Evolutionary conservation across 2,329 filamentous ascomycete genomes (phyloP).

Genomic region (Cladosporium sp.): DNA sequence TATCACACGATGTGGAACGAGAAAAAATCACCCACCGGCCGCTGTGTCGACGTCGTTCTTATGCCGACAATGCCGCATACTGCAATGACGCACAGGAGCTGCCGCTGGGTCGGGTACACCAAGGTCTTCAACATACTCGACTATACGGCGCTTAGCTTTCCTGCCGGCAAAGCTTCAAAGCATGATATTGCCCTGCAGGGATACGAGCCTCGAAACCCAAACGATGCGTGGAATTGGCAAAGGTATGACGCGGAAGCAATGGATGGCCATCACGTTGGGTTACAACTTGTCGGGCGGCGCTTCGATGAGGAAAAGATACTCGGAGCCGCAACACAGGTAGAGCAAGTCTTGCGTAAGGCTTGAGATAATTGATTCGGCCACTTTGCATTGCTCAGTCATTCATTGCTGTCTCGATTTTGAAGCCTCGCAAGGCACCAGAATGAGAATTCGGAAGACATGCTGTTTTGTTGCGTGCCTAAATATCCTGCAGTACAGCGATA

Average conservation of each 20-base stretch:
- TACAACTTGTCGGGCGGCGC: constrained; percentile 71
- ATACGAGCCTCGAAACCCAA: constrained; percentile 43
- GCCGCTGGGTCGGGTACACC: constrained; percentile 27
- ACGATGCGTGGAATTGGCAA: constrained; percentile 48
- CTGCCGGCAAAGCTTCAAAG: constrained; percentile 44
- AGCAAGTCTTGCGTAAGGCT: constrained; percentile 53
- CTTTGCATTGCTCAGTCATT: no score
- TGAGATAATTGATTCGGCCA: background rate
- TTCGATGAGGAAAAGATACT: constrained; percentile 82
- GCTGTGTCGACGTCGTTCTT: constrained; percentile 50
- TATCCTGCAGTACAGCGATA: no score
- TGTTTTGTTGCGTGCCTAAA: no score
- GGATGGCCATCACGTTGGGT: constrained; percentile 75
- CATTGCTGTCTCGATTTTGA: no score
- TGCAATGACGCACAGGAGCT: constrained; percentile 41
- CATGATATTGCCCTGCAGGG: constrained; percentile 29
- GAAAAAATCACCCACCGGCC: constrained; percentile 37
- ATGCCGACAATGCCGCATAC: constrained; percentile 57
- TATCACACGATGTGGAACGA: constrained; percentile 56
- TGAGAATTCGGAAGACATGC: no score
- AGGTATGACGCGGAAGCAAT: constrained; percentile 71
- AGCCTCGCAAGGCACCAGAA: no score
- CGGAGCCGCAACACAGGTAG: constrained; percentile 67
- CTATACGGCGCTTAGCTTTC: constrained; percentile 53
- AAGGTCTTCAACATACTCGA: constrained; percentile 38